Conservation (phyloP, 1,284 basidiomycete species). For the Fistulinella staudtii region DNA sequence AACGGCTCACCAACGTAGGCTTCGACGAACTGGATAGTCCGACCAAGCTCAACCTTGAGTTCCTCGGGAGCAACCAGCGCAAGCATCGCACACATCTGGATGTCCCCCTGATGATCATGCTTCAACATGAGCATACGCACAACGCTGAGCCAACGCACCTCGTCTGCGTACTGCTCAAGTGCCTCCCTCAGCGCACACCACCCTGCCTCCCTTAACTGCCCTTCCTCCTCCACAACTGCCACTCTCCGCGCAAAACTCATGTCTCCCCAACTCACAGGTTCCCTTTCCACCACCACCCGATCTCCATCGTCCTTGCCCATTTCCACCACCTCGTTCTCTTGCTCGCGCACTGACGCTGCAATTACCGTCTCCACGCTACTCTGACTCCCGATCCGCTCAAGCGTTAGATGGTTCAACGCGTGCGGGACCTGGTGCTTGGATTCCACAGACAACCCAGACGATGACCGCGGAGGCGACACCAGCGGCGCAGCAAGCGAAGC, state of each 20-base stretch:
- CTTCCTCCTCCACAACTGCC: constrained; percentile 50
- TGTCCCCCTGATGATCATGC: constrained; percentile 50
- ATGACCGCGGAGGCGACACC: constrained; percentile 14
- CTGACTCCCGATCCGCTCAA: constrained; percentile 46
- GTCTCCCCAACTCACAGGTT: constrained; percentile 22
- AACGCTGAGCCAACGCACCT: constrained; percentile 41
- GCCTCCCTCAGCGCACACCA: constrained; percentile 55
- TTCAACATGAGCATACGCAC: constrained; percentile 1
- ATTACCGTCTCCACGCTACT: constrained; percentile 70
- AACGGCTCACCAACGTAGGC: constrained; percentile 58
- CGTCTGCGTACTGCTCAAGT: constrained; percentile 59
- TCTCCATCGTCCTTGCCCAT: constrained; percentile 6
- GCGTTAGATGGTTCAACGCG: too few relatives aligned
- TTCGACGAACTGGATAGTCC: constrained; percentile 56
- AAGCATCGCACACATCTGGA: constrained; percentile 73
- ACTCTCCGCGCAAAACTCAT: constrained; percentile 38
- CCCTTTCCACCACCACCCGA: too few relatives aligned
- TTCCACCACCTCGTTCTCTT: constrained; percentile 18
- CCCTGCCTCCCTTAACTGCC: constrained; percentile 45
- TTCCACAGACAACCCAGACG: neutral
- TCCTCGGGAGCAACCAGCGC: constrained; percentile 56
- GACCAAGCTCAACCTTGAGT: constrained; percentile 42
- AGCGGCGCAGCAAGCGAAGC: constrained; percentile 49
- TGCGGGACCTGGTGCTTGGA: neutral
- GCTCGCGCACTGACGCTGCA: constrained; percentile 38